Evolutionary conservation across 257 asterid genomes (phyloP), one percentile per base, ranked within the genome.

Genomic region (Scutellaria baicalensis): DNA sequence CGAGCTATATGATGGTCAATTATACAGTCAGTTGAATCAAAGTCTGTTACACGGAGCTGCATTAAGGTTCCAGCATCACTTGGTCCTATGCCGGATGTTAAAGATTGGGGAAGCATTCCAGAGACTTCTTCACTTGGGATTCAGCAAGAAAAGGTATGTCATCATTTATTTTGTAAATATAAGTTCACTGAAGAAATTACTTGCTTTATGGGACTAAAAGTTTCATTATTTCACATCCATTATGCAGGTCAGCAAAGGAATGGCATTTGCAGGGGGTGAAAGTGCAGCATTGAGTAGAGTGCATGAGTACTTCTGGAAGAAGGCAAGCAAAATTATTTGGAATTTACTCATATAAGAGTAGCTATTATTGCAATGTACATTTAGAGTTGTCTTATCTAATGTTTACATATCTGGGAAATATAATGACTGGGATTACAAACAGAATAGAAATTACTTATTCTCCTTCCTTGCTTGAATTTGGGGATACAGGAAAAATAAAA

Each of bases 301-400:
- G 60, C 80, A 87, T 8, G 99, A 93, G 75, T 91, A 91, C 81
- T 86, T 93, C 80, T 93, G 99, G 99, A 89, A 85, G 76, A 91
- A 93, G 95, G 99, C 82, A 69, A 69, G 79, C 16, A 11, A 7
- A 18, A 70, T 27, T 27, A 27, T 27, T 27, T 27, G 33, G 4
- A 55, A 27, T 6, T 55, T 56, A 43, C 62, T 31, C 40, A 56
- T 27, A 56, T 11, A 39, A 17, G 17, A 56, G 5, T 35, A 27
- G 7, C 42, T 56, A 7, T 56, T 11, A 18, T 2, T 23, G 61
- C 40, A 55, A 23, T 11, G 3, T 55, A 27, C 18, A 23, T 11
- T 4, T 13, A 31, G 43, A 9, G 16, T 56, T 56, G 43, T 27
- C 31, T 12, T 31, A 10, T 9, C 50, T 38, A 36, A 59, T 16